Conservation (phyloP, 345 rosid genomes). For the Murraya paniculata region DNA sequence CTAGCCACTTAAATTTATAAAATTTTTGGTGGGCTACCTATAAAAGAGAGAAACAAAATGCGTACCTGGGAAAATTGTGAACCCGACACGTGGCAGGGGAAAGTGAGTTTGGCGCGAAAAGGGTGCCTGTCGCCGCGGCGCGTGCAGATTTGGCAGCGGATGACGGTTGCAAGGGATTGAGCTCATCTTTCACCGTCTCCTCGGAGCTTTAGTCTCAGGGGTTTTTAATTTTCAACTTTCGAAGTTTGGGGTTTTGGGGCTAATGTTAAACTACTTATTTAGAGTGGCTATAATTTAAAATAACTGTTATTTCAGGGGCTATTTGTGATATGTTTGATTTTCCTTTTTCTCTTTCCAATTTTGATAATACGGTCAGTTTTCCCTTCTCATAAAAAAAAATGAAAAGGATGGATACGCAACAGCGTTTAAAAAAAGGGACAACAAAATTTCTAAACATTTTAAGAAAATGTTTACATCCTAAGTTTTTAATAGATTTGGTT, state of each 20-base stretch:
- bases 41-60: background rate
- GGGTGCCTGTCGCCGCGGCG: background rate
- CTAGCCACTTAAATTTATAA: no score
- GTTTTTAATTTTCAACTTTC: background rate
- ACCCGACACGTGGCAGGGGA: background rate
- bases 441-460: no score
- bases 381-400: no score
- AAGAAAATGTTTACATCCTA: no score
- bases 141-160: background rate
- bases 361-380: no score
- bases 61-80: background rate
- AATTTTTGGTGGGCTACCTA: no score
- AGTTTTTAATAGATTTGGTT: no score
- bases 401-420: no score
- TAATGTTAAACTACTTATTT: background rate
- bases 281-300: background rate
- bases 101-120: background rate
- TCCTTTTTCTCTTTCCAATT: no score
- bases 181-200: background rate
- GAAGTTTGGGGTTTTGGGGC: background rate
- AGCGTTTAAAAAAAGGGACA: no score
- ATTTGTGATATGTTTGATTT: no score
- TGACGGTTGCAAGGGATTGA: background rate
- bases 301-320: no score
- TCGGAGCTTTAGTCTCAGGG: background rate